phyloP scores from a whole-genome alignment of 352 stramenopile species.

The Pythium angustatum region DNA sequence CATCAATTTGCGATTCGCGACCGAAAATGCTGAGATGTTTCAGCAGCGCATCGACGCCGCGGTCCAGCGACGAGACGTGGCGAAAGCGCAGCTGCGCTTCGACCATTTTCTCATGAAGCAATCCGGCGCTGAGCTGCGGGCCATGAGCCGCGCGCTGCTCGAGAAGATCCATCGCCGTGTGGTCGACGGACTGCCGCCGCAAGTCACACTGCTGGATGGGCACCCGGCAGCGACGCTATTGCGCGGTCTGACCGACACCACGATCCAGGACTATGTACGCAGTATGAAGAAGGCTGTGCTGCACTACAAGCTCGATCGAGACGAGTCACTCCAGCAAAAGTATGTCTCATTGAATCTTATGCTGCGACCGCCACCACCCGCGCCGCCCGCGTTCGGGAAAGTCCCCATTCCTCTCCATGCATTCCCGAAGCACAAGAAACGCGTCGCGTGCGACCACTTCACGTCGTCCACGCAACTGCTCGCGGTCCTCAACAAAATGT shows the following conservation, averaged over 20 bases:
- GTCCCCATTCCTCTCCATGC: conserved; percentile 71
- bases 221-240: conserved; percentile 65
- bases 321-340: conserved; percentile 60
- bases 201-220: conserved; percentile 59
- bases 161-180: conserved; percentile 86
- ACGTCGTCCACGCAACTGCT: conserved; percentile 70
- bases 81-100: conserved; percentile 89
- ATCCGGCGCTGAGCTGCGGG: conserved; percentile 59
- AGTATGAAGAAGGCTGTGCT: conserved; percentile 93
- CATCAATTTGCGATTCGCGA: conserved; percentile 93
- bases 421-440: conserved; percentile 60
- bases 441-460: conserved; percentile 47
- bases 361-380: conserved; percentile 28
- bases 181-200: conserved; percentile 70
- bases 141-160: conserved; percentile 79
- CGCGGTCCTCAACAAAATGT: conserved; percentile 82
- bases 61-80: conserved; percentile 54
- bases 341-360: conserved; percentile 74
- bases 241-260: conserved; percentile 83
- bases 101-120: conserved; percentile 90
- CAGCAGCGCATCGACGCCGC: conserved; percentile 75
- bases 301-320: conserved; percentile 53
- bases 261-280: conserved; percentile 88
- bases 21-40: conserved; percentile 69
- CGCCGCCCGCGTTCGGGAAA: conserved; percentile 66